Conservation (phyloP, 139 green algal species). For the Coccomyxa sp. region DNA sequence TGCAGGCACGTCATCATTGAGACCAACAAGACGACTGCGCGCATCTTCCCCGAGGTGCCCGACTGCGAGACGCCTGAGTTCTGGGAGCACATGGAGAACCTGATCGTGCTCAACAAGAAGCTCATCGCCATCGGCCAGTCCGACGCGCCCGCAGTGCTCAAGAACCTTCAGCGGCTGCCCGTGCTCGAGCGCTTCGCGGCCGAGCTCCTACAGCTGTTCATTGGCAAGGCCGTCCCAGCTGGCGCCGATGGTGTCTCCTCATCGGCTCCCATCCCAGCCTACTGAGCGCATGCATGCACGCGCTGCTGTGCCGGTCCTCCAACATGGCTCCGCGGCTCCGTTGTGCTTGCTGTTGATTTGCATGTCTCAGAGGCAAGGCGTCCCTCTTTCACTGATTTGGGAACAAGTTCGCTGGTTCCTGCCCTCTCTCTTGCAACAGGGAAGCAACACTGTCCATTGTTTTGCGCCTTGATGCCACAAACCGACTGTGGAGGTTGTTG, state of each 20-base stretch:
- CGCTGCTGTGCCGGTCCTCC: too few species aligned
- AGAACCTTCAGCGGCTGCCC: slow-evolving; percentile 71
- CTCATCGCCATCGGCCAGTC: slow-evolving; percentile 60
- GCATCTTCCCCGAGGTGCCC: slow-evolving; percentile 93
- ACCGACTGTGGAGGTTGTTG: too few species aligned
- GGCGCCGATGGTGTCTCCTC: slow-evolving; percentile 38
- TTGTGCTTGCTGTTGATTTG: too few species aligned
- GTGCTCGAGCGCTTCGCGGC: slow-evolving; percentile 73
- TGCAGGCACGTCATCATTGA: slow-evolving; percentile 94
- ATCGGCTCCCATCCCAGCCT: not conserved
- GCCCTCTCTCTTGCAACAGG: too few species aligned
- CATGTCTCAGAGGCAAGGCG: too few species aligned
- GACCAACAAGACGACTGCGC: slow-evolving; percentile 95
- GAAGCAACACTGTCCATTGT: too few species aligned
- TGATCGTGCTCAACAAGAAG: slow-evolving; percentile 66
- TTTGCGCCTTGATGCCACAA: too few species aligned
- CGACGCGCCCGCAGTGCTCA: slow-evolving; percentile 61
- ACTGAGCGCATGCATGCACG: not conserved
- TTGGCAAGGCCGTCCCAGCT: slow-evolving; percentile 72
- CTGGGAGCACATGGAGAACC: slow-evolving; percentile 46
- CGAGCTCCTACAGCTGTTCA: slow-evolving; percentile 76
- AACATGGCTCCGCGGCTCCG: too few species aligned
- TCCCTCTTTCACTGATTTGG: too few species aligned
- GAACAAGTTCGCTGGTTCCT: too few species aligned
- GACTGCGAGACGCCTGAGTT: slow-evolving; percentile 63